These are phyloP conservation scores for Saccharomycopsis malanga DNA, from an alignment of 805 yeast genomes.

Conservation along the genomic window DNA sequence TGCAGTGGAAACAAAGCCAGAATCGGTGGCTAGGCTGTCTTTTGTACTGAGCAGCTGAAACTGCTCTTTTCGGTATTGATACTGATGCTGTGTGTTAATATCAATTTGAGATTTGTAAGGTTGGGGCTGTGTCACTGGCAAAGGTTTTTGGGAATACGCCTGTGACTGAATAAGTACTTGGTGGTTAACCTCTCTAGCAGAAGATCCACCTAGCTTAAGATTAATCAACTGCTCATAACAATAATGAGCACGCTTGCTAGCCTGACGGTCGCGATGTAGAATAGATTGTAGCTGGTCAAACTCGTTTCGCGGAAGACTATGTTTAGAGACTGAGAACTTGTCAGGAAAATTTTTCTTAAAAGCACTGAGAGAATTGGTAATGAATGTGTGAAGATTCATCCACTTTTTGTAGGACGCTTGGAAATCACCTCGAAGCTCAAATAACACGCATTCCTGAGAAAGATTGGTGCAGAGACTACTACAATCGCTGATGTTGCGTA, in stretches of 20 bases:
- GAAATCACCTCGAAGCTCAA: slow-evolving; percentile 12
- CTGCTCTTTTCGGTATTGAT: too few relatives aligned
- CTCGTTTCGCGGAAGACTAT: background rate
- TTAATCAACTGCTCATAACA: slow-evolving; percentile 18
- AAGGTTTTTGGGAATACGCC: too few relatives aligned
- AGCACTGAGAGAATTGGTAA: slow-evolving; percentile 6
- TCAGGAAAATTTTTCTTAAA: slow-evolving; percentile 13
- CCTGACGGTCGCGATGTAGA: slow-evolving; percentile 7
- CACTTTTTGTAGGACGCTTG: slow-evolving; percentile 20
- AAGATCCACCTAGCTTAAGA: too few relatives aligned
- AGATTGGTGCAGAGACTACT: slow-evolving; percentile 6
- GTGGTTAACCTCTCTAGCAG: too few relatives aligned
- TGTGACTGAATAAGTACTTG: too few relatives aligned
- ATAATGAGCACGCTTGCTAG: slow-evolving; percentile 13
- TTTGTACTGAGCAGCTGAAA: too few relatives aligned
- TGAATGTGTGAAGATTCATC: slow-evolving; percentile 20
- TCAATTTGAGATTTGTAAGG: too few relatives aligned
- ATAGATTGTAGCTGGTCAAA: background rate
- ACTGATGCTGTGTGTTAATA: too few relatives aligned
- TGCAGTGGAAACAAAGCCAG: too few relatives aligned
- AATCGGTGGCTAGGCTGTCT: too few relatives aligned
- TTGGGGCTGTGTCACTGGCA: too few relatives aligned
- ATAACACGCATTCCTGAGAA: slow-evolving; percentile 14
- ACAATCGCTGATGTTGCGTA: slow-evolving; percentile 17
- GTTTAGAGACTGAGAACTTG: background rate